Percentiles rank a stretch among this genome's conserved stretches.
Evolutionary conservation across 2,329 filamentous ascomycete species (phyloP).

Genomic region (Diplodia sapinea): DNA sequence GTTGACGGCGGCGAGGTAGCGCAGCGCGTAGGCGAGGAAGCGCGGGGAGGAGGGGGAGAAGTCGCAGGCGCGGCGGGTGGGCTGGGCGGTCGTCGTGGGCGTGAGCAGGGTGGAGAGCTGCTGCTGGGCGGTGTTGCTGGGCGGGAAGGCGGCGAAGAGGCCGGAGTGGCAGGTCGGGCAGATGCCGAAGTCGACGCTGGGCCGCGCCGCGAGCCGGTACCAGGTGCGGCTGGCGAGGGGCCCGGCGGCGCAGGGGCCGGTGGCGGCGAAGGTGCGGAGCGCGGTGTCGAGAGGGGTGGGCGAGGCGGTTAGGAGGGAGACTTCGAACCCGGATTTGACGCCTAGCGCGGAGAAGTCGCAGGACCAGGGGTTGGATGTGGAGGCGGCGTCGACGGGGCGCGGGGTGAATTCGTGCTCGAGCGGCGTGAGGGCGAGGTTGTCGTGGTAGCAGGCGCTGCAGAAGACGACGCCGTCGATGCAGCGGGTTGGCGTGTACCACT

Average conservation of each 20-base stretch:
- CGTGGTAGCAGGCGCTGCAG: conserved; percentile 47
- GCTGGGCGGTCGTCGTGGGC: neutral
- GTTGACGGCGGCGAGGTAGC: neutral
- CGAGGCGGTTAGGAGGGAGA: conserved; percentile 32
- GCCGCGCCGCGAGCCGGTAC: conserved; percentile 59
- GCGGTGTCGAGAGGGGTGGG: neutral
- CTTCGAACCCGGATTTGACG: conserved; percentile 63
- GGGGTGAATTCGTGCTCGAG: conserved; percentile 61
- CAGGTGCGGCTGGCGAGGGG: conserved; percentile 70
- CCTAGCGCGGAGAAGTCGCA: conserved; percentile 59
- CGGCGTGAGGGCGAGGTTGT: conserved; percentile 67
- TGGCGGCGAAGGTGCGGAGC: conserved; percentile 48
- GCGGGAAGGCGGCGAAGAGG: conserved; percentile 53
- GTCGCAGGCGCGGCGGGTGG: conserved; percentile 5
- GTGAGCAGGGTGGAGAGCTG: conserved; percentile 56
- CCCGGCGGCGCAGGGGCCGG: conserved; percentile 51
- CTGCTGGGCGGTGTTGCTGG: conserved; percentile 44
- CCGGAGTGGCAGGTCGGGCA: conserved; percentile 83
- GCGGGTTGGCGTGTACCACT: conserved; percentile 57
- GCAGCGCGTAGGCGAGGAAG: neutral
- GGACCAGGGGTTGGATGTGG: conserved; percentile 64
- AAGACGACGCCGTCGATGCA: neutral
- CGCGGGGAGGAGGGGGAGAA: neutral
- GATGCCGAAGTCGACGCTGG: conserved; percentile 60
- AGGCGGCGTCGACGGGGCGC: conserved; percentile 60